Evolutionary conservation across 2,329 filamentous ascomycete genomes (phyloP).

Genomic region (Verticillium klebahnii): DNA sequence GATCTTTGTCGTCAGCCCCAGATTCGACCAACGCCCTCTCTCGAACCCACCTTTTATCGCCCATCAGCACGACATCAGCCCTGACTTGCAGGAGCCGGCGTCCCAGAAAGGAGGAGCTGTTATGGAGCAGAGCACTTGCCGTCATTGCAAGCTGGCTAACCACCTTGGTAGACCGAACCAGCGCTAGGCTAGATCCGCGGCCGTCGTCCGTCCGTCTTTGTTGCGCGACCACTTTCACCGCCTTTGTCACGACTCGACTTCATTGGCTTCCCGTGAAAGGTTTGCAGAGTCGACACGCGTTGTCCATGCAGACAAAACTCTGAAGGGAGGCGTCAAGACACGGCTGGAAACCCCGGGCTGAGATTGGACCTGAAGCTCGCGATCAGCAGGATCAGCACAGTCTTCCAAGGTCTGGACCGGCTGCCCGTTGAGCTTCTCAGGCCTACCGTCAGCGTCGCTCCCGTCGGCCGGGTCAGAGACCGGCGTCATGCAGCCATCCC

Average conservation of each 20-base stretch:
- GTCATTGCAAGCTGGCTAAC: background rate
- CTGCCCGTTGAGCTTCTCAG: background rate
- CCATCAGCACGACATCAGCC: background rate
- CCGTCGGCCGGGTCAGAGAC: background rate
- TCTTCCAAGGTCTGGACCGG: background rate
- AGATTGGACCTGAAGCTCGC: background rate
- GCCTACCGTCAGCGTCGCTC: background rate
- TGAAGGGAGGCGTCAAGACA: background rate
- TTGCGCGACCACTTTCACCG: constrained; percentile 1
- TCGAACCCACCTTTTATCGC: background rate
- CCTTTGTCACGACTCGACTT: constrained; percentile 1
- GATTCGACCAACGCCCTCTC: background rate
- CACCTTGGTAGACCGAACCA: background rate
- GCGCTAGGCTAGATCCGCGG: background rate
- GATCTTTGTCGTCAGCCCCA: background rate
- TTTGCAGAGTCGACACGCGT: background rate
- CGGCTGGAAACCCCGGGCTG: background rate
- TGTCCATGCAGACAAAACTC: background rate
- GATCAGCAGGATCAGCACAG: background rate
- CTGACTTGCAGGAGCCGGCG: background rate
- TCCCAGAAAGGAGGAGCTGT: background rate
- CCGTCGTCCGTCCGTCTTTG: background rate
- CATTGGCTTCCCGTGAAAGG: background rate
- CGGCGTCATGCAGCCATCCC: background rate
- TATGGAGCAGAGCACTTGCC: background rate